Conservation (phyloP, 345 rosid species). For the Melaleuca alternifolia region DNA sequence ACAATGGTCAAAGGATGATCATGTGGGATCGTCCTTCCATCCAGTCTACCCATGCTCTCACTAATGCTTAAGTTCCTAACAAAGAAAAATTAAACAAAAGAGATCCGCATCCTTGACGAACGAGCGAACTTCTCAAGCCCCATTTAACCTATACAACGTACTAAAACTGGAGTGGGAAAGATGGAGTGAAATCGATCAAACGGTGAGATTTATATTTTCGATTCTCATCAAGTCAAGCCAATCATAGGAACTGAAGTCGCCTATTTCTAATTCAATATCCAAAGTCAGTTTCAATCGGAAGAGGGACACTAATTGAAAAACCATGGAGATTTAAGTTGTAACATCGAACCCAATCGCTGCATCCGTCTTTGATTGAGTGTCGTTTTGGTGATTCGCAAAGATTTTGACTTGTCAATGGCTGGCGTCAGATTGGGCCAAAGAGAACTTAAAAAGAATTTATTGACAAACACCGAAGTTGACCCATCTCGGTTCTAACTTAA, state of each 20-base stretch:
- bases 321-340: neutral
- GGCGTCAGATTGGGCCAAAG: neutral
- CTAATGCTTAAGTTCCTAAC: neutral
- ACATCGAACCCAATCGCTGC: neutral
- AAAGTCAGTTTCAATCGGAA: neutral
- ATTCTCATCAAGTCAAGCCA: neutral
- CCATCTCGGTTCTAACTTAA: neutral
- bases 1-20: neutral
- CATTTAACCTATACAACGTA: neutral
- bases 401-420: neutral
- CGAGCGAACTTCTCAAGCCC: neutral
- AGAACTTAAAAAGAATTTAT: neutral
- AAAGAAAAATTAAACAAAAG: neutral
- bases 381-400: neutral
- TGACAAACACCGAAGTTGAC: neutral
- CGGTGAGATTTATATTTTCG: neutral
- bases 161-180: neutral
- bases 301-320: neutral
- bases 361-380: neutral
- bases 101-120: neutral
- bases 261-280: neutral
- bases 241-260: neutral
- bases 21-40: neutral
- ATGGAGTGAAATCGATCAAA: neutral
- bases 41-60: neutral